phyloP scores from a whole-genome alignment of 169 alveolate species.

The Plasmodium relictum region DNA sequence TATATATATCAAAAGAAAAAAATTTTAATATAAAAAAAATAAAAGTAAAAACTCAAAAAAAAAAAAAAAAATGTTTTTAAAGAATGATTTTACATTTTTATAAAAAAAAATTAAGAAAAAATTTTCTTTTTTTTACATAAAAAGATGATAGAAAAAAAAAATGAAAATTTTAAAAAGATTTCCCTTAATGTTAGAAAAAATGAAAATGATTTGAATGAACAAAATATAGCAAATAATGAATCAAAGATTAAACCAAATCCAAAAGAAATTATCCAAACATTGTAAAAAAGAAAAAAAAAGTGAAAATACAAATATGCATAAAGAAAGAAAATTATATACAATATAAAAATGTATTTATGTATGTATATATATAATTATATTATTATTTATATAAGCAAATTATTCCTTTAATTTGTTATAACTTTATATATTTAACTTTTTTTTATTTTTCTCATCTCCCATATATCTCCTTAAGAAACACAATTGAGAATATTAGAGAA shows the following conservation, averaged over 20 bases:
- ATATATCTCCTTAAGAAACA: constrained; percentile 7
- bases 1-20: no score
- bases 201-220: constrained; percentile 1
- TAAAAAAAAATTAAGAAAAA: no score
- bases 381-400: neutral
- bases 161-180: no score
- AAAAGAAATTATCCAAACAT: constrained; percentile 24
- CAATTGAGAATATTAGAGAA: constrained; percentile 33
- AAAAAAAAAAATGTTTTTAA: no score
- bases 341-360: neutral
- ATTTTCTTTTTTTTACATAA: no score
- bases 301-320: neutral
- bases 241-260: constrained; percentile 6
- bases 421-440: neutral
- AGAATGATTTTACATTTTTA: no score
- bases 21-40: no score
- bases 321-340: neutral
- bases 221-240: neutral
- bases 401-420: no score
- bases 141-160: no score
- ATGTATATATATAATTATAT: neutral
- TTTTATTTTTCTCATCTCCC: neutral
- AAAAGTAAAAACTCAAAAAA: no score
- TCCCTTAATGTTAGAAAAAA: no score
- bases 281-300: constrained; percentile 4